These are phyloP conservation scores for Penicillium macrosclerotiorum DNA, from an alignment of 495 filamentous ascomycete species.

Conservation along the genomic window DNA sequence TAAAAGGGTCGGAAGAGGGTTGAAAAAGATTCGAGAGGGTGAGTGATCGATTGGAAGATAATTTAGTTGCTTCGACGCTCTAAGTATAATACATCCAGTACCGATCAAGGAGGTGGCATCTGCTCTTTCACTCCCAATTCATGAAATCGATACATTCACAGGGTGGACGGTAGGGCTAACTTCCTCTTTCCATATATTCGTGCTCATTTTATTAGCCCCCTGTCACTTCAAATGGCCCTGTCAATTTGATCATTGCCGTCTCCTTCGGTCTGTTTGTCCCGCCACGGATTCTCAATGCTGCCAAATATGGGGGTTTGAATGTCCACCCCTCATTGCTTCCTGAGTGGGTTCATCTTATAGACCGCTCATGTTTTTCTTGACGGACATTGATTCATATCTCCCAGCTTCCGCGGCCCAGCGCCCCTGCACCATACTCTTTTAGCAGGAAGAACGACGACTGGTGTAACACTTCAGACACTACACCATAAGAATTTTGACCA, in stretches of 20 bases:
- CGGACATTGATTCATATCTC: background rate
- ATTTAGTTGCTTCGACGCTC: slow-evolving; percentile 8
- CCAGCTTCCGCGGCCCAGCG: slow-evolving; percentile 70
- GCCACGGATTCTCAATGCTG: slow-evolving; percentile 61
- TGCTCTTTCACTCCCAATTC: slow-evolving; percentile 60
- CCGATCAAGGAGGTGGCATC: slow-evolving; percentile 69
- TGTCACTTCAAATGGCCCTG: slow-evolving; percentile 42
- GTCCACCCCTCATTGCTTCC: slow-evolving; percentile 93
- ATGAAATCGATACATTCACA: slow-evolving; percentile 75
- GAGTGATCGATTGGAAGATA: background rate
- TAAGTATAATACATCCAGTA: slow-evolving; percentile 47
- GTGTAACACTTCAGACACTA: slow-evolving; percentile 82
- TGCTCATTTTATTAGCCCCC: slow-evolving; percentile 51
- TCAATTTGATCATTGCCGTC: slow-evolving; percentile 89
- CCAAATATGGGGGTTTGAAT: slow-evolving; percentile 85
- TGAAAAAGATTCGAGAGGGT: slow-evolving; percentile 72
- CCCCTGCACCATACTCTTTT: slow-evolving; percentile 80
- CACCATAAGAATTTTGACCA: slow-evolving; percentile 72
- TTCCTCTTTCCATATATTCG: background rate
- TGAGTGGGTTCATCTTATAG: slow-evolving; percentile 49
- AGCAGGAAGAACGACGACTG: slow-evolving; percentile 51
- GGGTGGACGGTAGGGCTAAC: slow-evolving; percentile 64
- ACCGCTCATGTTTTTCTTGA: too few relatives aligned
- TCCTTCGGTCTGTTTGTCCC: slow-evolving; percentile 93
- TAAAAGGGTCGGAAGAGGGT: slow-evolving; percentile 70